A percentile compares a stretch with the other conserved stretches of the same genome.
phyloP scores from a whole-genome alignment of 1,139 yeast species.

The Candida smagusa region DNA sequence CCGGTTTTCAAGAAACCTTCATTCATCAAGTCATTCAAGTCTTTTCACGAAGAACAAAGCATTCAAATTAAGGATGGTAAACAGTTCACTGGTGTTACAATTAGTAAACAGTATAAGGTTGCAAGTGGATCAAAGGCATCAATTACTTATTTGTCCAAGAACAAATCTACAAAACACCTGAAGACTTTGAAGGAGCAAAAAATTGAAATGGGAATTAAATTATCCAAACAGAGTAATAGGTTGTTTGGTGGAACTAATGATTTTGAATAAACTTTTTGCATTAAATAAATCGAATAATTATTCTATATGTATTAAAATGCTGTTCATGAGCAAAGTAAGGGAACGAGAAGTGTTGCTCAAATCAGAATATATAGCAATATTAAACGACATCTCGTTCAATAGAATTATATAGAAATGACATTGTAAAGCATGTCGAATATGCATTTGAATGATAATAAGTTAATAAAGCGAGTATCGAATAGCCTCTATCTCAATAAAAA shows the following conservation, averaged over 20 bases:
- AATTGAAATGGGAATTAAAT: slow-evolving; percentile 26
- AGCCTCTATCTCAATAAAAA: no score
- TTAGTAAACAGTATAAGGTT: slow-evolving; percentile 53
- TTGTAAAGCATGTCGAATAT: no score
- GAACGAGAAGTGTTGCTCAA: no score
- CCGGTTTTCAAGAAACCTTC: slow-evolving; percentile 47
- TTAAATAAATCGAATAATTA: background rate
- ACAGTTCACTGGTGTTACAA: slow-evolving; percentile 51
- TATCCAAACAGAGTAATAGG: slow-evolving; percentile 17
- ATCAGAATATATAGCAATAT: no score
- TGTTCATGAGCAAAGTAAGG: no score
- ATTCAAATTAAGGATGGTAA: slow-evolving; percentile 38
- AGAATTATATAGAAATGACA: no score
- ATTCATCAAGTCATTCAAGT: slow-evolving; percentile 44
- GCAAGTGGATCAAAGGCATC: slow-evolving; percentile 61
- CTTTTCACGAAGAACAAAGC: slow-evolving; percentile 33
- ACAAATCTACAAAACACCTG: slow-evolving; percentile 15
- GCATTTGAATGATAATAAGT: no score
- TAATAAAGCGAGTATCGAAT: no score
- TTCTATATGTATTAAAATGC: no score
- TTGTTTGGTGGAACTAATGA: slow-evolving; percentile 18
- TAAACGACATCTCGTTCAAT: no score
- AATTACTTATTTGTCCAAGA: slow-evolving; percentile 51
- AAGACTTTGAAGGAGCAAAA: slow-evolving; percentile 29
- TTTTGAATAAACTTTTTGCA: slow-evolving; percentile 15